Percentiles rank a stretch among this genome's conserved stretches.
These are phyloP conservation scores for Euphorbia pulcherrima DNA, from an alignment of 345 rosid species.

Conservation along the genomic window DNA sequence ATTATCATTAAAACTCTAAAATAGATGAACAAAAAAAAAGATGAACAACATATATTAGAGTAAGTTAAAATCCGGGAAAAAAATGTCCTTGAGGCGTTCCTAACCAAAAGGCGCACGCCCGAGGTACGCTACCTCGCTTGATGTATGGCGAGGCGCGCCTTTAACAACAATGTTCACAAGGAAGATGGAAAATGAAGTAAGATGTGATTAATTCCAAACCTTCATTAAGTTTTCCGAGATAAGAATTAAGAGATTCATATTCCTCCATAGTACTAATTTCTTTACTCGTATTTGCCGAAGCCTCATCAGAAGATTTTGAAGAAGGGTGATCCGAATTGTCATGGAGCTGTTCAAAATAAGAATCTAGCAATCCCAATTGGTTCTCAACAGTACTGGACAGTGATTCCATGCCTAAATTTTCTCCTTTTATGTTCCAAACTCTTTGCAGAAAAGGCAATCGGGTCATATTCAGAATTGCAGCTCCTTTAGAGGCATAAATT, in stretches of 20 bases:
- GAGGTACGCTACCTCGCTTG: no score
- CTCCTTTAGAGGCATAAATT: slow-evolving; percentile 3
- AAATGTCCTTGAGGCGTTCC: no score
- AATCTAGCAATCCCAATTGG: slow-evolving; percentile 53
- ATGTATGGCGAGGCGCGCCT: no score
- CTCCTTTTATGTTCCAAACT: slow-evolving; percentile 19
- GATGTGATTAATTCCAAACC: slow-evolving; percentile 26
- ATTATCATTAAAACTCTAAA: no score
- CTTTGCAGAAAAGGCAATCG: slow-evolving; percentile 10
- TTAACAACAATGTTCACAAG: no score
- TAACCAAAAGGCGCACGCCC: no score
- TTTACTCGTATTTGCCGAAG: slow-evolving; percentile 13
- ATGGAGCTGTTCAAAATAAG: slow-evolving; percentile 60
- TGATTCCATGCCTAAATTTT: slow-evolving; percentile 24
- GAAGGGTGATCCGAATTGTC: slow-evolving; percentile 14
- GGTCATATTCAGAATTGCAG: slow-evolving; percentile 1
- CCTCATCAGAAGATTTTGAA: slow-evolving; percentile 21
- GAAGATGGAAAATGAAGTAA: neutral
- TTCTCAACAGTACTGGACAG: slow-evolving; percentile 26
- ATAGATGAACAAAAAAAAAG: no score
- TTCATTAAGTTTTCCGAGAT: slow-evolving; percentile 49
- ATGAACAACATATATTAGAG: no score
- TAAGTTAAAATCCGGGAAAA: no score
- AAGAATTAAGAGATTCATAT: slow-evolving; percentile 43
- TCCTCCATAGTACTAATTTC: slow-evolving; percentile 29